These are phyloP conservation scores for Sonneratia alba DNA, from an alignment of 345 rosid genomes.

Conservation along the genomic window DNA sequence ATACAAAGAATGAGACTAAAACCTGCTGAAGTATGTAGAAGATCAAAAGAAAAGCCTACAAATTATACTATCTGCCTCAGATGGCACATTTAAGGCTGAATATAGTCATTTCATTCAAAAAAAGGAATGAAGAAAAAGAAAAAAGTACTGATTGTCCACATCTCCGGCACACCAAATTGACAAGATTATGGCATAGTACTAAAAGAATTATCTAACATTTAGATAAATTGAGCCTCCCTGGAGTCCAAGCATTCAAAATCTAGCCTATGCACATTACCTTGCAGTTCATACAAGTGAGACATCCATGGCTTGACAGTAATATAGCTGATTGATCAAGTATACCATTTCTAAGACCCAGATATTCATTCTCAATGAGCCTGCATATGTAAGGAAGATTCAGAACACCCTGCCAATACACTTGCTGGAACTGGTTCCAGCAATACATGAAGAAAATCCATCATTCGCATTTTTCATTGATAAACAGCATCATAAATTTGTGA, in stretches of 20 bases:
- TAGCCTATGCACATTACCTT: slow-evolving; percentile 39
- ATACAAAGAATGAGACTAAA: too few relatives aligned
- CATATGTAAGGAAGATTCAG: slow-evolving; percentile 6
- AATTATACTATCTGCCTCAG: too few relatives aligned
- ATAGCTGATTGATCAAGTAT: slow-evolving; percentile 95
- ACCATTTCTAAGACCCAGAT: slow-evolving; percentile 84
- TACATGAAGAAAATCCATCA: not conserved
- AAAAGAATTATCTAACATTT: too few relatives aligned
- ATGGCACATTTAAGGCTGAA: not conserved
- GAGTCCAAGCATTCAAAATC: not conserved
- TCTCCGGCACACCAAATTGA: not conserved
- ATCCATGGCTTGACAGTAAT: slow-evolving; percentile 68
- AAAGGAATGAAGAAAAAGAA: not conserved
- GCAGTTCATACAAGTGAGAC: slow-evolving; percentile 85
- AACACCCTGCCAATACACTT: not conserved
- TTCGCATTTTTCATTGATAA: not conserved
- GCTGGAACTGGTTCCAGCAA: not conserved
- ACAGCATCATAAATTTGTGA: not conserved
- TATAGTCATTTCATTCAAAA: not conserved
- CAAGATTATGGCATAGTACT: too few relatives aligned
- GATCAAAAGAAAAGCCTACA: too few relatives aligned
- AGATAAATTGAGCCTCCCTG: too few relatives aligned
- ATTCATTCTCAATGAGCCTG: slow-evolving; percentile 88
- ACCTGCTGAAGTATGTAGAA: too few relatives aligned
- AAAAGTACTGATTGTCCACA: not conserved